phyloP scores from a whole-genome alignment of 805 yeast genomes.

The Hermanozyma aechmeae region DNA sequence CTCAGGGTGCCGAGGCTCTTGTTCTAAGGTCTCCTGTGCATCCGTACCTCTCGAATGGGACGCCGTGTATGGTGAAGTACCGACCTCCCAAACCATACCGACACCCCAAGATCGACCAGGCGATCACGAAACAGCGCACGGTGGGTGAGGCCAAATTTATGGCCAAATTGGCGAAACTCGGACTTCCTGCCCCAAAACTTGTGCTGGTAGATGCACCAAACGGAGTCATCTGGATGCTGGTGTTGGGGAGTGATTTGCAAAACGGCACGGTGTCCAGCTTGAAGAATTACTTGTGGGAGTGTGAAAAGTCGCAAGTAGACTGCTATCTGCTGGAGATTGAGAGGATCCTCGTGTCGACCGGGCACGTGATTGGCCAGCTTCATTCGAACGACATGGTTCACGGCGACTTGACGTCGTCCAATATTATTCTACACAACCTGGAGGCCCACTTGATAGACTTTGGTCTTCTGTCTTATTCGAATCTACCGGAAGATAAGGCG shows the following conservation, averaged over 20 bases:
- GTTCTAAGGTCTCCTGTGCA: slow-evolving; percentile 57
- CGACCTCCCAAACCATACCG: slow-evolving; percentile 89
- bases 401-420: slow-evolving; percentile 91
- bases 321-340: slow-evolving; percentile 29
- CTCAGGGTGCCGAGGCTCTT: slow-evolving; percentile 90
- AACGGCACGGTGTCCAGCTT: slow-evolving; percentile 51
- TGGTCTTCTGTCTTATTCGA: slow-evolving; percentile 75
- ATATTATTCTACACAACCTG: slow-evolving; percentile 45
- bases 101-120: slow-evolving; percentile 71
- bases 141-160: slow-evolving; percentile 75
- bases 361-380: slow-evolving; percentile 56
- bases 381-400: slow-evolving; percentile 78
- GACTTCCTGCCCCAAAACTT: slow-evolving; percentile 62
- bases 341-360: slow-evolving; percentile 38
- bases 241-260: slow-evolving; percentile 47
- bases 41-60: slow-evolving; percentile 42
- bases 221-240: slow-evolving; percentile 88
- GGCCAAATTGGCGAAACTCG: slow-evolving; percentile 43
- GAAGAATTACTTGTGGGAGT: slow-evolving; percentile 66
- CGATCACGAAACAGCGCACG: slow-evolving; percentile 73
- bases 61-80: slow-evolving; percentile 60
- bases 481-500: slow-evolving; percentile 82
- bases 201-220: slow-evolving; percentile 66
- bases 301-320: slow-evolving; percentile 24
- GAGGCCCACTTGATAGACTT: slow-evolving; percentile 75